Conservation (phyloP, 768 basidiomycete genomes). For the Boletus patriciae region DNA sequence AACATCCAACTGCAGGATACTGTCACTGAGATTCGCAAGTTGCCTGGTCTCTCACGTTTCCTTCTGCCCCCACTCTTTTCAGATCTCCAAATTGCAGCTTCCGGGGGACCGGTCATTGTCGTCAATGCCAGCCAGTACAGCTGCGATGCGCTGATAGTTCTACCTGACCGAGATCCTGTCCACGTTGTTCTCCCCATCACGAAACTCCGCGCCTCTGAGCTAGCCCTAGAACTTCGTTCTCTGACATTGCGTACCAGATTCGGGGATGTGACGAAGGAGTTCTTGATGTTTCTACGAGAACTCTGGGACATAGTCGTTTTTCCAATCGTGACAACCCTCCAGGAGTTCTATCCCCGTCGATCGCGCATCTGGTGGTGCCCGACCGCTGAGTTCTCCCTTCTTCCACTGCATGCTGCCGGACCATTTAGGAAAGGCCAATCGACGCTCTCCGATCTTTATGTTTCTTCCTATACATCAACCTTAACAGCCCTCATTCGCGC, state of each 20-base stretch:
- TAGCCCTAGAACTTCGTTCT: no score
- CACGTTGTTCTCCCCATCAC: no score
- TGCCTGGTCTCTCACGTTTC: conserved; percentile 26
- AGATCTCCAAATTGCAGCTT: conserved; percentile 15
- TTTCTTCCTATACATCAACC: background rate
- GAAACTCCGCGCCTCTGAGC: no score
- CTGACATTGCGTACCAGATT: background rate
- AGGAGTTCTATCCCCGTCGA: no score
- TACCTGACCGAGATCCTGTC: no score
- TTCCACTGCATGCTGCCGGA: no score
- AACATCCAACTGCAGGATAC: background rate
- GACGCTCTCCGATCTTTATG: background rate
- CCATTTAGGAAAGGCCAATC: background rate
- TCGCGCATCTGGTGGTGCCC: no score
- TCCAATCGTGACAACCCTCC: conserved; percentile 6
- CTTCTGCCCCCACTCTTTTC: conserved; percentile 21
- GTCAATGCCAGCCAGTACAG: no score
- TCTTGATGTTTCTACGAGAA: conserved; percentile 2
- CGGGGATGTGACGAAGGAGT: background rate
- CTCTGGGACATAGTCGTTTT: conserved; percentile 19
- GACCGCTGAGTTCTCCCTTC: no score
- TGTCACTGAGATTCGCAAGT: background rate
- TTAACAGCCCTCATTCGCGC: background rate
- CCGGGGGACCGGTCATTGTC: conserved; percentile 22
- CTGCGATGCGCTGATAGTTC: no score